Evolutionary conservation across 495 filamentous ascomycete species (phyloP).

Genomic region (Baudoinia panamericana): DNA sequence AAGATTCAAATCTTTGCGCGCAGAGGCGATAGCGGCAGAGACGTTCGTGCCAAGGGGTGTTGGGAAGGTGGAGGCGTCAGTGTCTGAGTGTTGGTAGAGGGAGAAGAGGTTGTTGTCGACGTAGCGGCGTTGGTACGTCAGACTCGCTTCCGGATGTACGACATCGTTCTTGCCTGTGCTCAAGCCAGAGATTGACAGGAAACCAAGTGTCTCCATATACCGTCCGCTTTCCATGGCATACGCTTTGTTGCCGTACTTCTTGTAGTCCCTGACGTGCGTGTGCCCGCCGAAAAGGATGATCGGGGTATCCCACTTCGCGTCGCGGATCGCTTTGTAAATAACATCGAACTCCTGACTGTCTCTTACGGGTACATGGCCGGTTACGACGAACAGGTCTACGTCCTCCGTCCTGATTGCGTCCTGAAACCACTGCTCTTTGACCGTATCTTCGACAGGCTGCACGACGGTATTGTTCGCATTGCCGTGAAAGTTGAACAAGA

Average conservation of each 20-base stretch:
- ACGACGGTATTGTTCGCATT: conserved; percentile 84
- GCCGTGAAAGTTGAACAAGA: conserved; percentile 82
- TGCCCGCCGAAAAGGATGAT: conserved; percentile 94
- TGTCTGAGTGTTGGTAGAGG: conserved; percentile 65
- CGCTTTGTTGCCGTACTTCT: conserved; percentile 64
- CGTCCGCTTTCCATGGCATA: conserved; percentile 79
- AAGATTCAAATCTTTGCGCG: conserved; percentile 56
- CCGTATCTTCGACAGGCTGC: conserved; percentile 58
- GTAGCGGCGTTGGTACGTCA: conserved; percentile 63
- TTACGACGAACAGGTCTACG: conserved; percentile 75
- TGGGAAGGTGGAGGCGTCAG: conserved; percentile 56
- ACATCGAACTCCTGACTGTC: conserved; percentile 58
- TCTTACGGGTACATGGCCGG: conserved; percentile 72
- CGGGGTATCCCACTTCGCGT: conserved; percentile 62
- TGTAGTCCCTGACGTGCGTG: conserved; percentile 77
- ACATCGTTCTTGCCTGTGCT: conserved; percentile 30
- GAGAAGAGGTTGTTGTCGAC: conserved; percentile 91
- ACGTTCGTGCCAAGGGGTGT: conserved; percentile 67
- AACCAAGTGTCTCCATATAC: conserved; percentile 97
- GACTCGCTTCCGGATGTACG: conserved; percentile 27
- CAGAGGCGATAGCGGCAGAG: conserved; percentile 53
- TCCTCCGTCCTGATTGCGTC: conserved; percentile 64
- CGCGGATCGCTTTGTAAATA: conserved; percentile 66
- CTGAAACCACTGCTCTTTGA: conserved; percentile 82
- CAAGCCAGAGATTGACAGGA: conserved; percentile 73